Evolutionary conservation across 495 filamentous ascomycete genomes (phyloP), one percentile per base, ranked within the genome.

Genomic region (Cudoniella acicularis): DNA sequence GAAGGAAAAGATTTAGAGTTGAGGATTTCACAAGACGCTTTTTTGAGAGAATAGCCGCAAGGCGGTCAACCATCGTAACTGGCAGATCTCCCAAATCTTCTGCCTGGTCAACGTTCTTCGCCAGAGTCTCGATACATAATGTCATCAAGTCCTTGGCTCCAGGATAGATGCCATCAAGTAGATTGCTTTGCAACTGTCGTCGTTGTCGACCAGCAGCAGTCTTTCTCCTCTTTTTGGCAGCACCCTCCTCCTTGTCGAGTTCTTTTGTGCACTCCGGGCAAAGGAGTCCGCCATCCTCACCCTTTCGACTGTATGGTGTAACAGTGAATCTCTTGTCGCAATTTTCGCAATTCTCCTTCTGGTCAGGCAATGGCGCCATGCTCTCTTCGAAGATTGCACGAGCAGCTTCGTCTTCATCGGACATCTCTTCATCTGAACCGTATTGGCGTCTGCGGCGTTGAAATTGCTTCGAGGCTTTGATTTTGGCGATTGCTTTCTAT

Each of bases 291-390:
- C 92, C 92, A 17, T 87, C 77, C 0, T 88, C 87, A 13, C 88
- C 89, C n/a, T 84, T 80, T 64, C 90, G 88, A 62, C 86, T 89
- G 69, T 98, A 98, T 0, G 91, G 75, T 0, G 94, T 97, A 24
- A 98, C 94, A 0, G 91, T 96, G 67, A 98, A 98, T 22, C 94
- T 86, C 65, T 90, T 93, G 21, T 83, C 78, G 68, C 94, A 98
- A 6, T 82, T 72, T 47, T 89, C 91, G 64, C 94, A 98, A 63
- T 96, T 93, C 24, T 87, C 90, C 59, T 91, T 81, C 70, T 98
- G 94, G 1, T 91, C 92, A 0, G 94, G 90, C 16, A 86, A 66
- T 41, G 87, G 87, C n/a, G 78, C 79, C 52, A 59, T 26, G 78
- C 64, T 85, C 57, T 85, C 76, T 57, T 87, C 75, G 69, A 87